phyloP scores from a whole-genome alignment of 2,329 filamentous ascomycete species.

The Cladosporium sp. region DNA sequence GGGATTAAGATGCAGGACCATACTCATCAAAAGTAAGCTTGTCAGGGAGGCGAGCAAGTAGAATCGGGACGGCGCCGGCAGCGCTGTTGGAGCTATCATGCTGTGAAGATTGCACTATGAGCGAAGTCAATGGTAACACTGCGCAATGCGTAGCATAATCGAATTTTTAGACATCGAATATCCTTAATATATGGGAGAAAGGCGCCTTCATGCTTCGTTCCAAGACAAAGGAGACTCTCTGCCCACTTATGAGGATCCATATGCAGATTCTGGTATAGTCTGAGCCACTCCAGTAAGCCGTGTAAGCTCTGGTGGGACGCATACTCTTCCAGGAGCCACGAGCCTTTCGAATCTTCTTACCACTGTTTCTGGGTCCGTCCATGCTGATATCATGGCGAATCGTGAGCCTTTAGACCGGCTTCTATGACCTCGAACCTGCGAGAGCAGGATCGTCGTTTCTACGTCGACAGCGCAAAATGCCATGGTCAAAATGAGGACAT shows the following conservation, averaged over 20 bases:
- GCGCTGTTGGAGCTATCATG: background rate
- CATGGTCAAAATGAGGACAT: background rate
- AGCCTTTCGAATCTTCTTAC: background rate
- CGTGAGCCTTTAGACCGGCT: background rate
- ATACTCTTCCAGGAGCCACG: background rate
- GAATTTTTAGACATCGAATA: background rate
- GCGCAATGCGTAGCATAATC: background rate
- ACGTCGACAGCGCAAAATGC: background rate
- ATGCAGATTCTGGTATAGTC: background rate
- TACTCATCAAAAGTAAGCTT: background rate
- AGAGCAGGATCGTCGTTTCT: background rate
- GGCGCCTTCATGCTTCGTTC: background rate
- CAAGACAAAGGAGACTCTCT: background rate
- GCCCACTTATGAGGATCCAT: background rate
- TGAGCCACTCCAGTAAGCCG: background rate
- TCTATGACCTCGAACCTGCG: background rate
- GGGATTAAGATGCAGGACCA: background rate
- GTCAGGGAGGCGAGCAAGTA: background rate
- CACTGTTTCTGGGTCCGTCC: background rate
- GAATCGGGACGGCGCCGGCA: background rate
- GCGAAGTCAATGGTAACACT: background rate
- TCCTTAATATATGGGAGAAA: background rate
- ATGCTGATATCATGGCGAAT: background rate
- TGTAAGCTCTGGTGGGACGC: conserved; percentile 2
- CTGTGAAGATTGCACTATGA: background rate